Conservation (phyloP, 176 grass and related monocot genomes). For the Melocanna baccifera region DNA sequence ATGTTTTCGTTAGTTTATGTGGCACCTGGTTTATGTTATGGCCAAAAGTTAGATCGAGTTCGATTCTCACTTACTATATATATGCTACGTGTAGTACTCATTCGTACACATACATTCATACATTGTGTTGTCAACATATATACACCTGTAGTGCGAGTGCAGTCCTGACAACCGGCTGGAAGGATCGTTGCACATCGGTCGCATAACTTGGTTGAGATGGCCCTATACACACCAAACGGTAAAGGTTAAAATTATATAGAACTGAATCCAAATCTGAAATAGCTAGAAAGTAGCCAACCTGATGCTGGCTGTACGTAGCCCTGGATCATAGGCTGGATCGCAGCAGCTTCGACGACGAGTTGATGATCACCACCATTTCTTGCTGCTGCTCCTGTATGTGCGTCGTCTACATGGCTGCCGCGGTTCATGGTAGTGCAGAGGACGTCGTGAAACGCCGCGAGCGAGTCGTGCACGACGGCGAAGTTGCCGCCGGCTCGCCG, state of each 20-base stretch:
- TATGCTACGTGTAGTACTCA: not conserved
- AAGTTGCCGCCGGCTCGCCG: not conserved
- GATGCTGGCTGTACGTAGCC: not conserved
- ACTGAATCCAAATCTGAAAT: not conserved
- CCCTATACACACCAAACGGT: not conserved
- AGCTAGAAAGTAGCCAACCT: not conserved
- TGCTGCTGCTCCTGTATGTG: not conserved
- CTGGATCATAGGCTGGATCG: not conserved
- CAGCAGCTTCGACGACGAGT: not conserved
- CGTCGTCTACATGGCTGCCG: not conserved
- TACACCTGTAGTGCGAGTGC: constrained; percentile 19
- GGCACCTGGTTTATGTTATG: not conserved
- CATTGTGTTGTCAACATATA: not conserved
- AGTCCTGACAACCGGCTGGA: not conserved
- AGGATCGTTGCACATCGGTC: not conserved
- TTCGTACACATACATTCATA: no score
- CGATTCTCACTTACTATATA: not conserved
- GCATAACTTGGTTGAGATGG: not conserved
- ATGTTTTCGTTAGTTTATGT: not conserved
- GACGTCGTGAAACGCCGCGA: constrained; percentile 33
- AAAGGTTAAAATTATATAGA: not conserved
- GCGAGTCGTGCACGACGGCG: constrained; percentile 31
- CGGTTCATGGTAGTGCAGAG: constrained; percentile 41
- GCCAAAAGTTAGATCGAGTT: not conserved
- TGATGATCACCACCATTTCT: not conserved